Conservation (phyloP, 495 filamentous ascomycete species). For the Talaromyces proteolyticus region DNA sequence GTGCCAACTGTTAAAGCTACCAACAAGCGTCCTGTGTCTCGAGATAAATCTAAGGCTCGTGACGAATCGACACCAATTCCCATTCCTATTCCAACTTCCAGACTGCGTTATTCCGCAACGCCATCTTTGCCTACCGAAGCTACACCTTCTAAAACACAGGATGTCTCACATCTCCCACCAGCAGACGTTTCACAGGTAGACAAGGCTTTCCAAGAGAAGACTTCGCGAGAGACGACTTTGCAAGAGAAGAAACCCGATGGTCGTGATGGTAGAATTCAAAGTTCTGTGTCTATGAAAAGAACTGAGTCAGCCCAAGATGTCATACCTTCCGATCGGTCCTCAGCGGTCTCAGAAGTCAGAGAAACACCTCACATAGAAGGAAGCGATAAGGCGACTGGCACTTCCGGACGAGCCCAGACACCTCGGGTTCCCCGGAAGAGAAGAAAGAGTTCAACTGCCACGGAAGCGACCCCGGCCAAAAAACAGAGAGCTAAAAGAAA, state of each 20-base stretch:
- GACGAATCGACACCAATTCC: conserved; percentile 22
- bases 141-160: neutral
- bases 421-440: neutral
- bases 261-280: no score
- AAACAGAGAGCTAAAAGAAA: conserved; percentile 28
- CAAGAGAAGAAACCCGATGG: neutral
- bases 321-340: no score
- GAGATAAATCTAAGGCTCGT: neutral
- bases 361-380: neutral
- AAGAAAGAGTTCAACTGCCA: conserved; percentile 3
- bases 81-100: conserved; percentile 20
- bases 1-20: neutral
- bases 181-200: neutral
- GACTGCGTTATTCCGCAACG: conserved; percentile 3
- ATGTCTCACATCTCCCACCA: neutral
- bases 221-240: neutral
- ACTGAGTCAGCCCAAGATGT: no score
- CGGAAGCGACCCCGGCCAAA: conserved; percentile 17
- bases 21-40: neutral
- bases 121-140: conserved; percentile 1
- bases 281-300: no score
- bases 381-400: no score
- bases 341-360: no score
- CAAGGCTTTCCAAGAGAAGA: no score
- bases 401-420: no score